Conservation (phyloP, 2,329 filamentous ascomycete genomes). For the Fusarium albosuccineum region DNA sequence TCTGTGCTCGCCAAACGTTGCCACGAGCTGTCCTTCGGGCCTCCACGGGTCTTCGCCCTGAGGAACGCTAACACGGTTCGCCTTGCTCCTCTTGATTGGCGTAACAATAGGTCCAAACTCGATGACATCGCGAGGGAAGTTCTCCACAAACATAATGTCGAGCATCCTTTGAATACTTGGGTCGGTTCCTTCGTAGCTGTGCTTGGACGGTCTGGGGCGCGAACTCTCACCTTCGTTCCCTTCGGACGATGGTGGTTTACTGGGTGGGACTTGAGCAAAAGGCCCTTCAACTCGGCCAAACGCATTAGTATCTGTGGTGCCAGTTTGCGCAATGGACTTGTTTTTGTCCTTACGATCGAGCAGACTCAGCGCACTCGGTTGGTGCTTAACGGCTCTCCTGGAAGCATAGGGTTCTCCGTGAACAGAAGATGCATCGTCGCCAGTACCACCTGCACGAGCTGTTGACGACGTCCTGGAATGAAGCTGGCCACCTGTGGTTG, state of each 20-base stretch:
- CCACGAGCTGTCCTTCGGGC: slow-evolving; percentile 85
- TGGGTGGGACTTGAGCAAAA: slow-evolving; percentile 55
- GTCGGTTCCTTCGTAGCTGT: slow-evolving; percentile 88
- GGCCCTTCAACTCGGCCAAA: slow-evolving; percentile 72
- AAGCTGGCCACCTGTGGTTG: slow-evolving; percentile 49
- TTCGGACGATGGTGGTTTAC: slow-evolving; percentile 38
- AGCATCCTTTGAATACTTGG: slow-evolving; percentile 78
- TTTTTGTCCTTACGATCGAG: slow-evolving; percentile 70
- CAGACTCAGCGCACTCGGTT: slow-evolving; percentile 70
- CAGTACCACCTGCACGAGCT: slow-evolving; percentile 41
- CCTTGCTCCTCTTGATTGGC: slow-evolving; percentile 70
- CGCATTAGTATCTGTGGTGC: slow-evolving; percentile 70
- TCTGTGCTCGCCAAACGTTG: slow-evolving; percentile 89
- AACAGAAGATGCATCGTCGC: slow-evolving; percentile 53
- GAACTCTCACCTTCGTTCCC: slow-evolving; percentile 50
- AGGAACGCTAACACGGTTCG: slow-evolving; percentile 63
- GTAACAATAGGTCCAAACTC: slow-evolving; percentile 86
- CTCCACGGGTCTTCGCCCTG: slow-evolving; percentile 73
- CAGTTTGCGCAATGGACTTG: slow-evolving; percentile 70
- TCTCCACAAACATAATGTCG: slow-evolving; percentile 85
- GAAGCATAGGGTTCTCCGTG: slow-evolving; percentile 59
- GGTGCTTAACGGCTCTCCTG: slow-evolving; percentile 65
- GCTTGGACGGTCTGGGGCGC: slow-evolving; percentile 67
- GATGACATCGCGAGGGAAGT: slow-evolving; percentile 73
- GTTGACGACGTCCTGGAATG: slow-evolving; percentile 55